Evolutionary conservation across 169 alveolate genomes (phyloP), one percentile per base, ranked within the genome.

Genomic region (Plasmodium berghei): DNA sequence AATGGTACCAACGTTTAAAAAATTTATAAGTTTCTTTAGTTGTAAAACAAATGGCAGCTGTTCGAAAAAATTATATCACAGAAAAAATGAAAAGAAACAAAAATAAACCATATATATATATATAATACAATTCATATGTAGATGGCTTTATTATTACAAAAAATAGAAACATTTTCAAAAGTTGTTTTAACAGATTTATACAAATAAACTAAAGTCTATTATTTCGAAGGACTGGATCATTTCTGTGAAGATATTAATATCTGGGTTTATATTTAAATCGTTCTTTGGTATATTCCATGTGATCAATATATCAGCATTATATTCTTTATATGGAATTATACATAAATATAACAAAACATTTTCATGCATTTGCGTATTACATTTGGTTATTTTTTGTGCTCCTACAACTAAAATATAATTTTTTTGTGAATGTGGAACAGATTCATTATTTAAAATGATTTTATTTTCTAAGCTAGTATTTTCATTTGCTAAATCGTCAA

Each of bases 251-350:
- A 62, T 69, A 14, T 49, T 14, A 12, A 66, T 55, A 24, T 83
- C 85, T 42, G 90, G 90, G 2, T 83, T 72, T 26, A 83, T 42
- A 9, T 83, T 28, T n/a, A 67, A 34, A n/a, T 69, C 63, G 20
- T 67, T 67, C 28, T 67, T 83, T 66, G 83, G 85, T 16, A 64
- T 49, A 40, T 83, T 83, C 90, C 90, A 83, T n/a, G 90, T 83
- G 12, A 83, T 83, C 16, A 83, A 28, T 40, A 83, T 59, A 69
- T 83, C 90, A 18, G 90, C 90, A 67, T 83, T 69, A 71, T 83
- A 48, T 18, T 83, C 85, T 49, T 83, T 61, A 42, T 26, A 34
- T 42, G 83, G 61, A 24, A 83, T 67, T 55, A 83, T 83, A 55
- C 85, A 52, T 14, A 83, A 54, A 26, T 67, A 83, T 52, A 83